Conservation (phyloP, 768 basidiomycete genomes). For the Phaffia tasmanica region DNA sequence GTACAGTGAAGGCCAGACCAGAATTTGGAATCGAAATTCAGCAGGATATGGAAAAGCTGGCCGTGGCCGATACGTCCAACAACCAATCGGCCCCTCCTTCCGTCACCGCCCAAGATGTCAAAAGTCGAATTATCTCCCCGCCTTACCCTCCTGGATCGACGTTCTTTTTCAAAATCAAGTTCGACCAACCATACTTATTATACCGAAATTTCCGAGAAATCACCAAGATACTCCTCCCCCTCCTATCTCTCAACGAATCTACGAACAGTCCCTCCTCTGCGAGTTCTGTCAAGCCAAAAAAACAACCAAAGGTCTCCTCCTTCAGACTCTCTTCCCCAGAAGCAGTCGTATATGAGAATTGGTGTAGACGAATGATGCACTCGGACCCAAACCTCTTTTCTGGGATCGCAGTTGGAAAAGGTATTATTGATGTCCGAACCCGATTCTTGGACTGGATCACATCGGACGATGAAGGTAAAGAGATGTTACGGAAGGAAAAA, state of each 20-base stretch:
- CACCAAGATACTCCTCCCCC: conserved; percentile 59
- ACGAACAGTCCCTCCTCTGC: not conserved
- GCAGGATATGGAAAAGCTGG: conserved; percentile 23
- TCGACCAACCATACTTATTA: conserved; percentile 97
- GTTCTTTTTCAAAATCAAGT: conserved; percentile 99
- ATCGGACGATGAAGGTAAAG: conserved; percentile 43
- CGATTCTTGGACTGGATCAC: conserved; percentile 61
- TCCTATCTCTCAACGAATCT: conserved; percentile 8
- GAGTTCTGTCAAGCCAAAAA: not conserved
- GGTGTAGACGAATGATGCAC: conserved; percentile 69
- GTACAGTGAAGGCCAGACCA: conserved; percentile 42
- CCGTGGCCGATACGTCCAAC: not conserved
- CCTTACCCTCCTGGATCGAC: conserved; percentile 71
- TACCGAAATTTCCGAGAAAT: conserved; percentile 96
- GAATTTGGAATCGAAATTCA: conserved; percentile 38
- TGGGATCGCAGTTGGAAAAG: conserved; percentile 57
- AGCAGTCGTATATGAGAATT: conserved; percentile 64
- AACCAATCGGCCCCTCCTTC: not conserved
- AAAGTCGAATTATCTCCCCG: conserved; percentile 32
- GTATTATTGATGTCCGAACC: conserved; percentile 74
- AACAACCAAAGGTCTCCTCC: conserved; percentile 23
- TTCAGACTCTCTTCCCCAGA: conserved; percentile 63
- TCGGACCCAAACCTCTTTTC: conserved; percentile 51
- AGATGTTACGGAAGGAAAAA: conserved; percentile 30
- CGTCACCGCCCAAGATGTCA: conserved; percentile 6